Evolutionary conservation across 2,329 filamentous ascomycete genomes (phyloP).

Genomic region (Alternaria longipes): DNA sequence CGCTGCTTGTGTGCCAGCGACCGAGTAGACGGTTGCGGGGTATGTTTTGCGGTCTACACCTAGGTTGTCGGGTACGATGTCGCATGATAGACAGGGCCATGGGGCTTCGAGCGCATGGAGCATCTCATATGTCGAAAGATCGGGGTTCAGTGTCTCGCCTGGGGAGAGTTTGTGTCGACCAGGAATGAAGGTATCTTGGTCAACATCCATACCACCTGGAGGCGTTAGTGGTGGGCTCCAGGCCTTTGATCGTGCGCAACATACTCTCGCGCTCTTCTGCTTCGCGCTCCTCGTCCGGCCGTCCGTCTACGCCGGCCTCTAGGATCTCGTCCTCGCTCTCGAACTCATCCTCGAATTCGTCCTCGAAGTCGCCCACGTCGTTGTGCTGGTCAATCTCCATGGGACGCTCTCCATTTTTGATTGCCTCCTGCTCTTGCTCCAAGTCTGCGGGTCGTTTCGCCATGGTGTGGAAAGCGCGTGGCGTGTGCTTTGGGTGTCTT

Average conservation of each 20-base stretch:
- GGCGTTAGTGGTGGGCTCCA: constrained; percentile 9
- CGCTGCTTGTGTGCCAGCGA: constrained; percentile 93
- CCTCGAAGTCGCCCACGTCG: constrained; percentile 80
- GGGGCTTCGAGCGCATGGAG: constrained; percentile 92
- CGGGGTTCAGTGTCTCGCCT: constrained; percentile 89
- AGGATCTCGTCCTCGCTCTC: constrained; percentile 93
- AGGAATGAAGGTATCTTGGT: constrained; percentile 94
- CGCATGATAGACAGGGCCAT: constrained; percentile 97
- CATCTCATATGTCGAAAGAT: constrained; percentile 97
- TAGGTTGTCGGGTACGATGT: constrained; percentile 84
- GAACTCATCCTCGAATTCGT: constrained; percentile 92
- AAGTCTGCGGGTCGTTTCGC: constrained; percentile 68
- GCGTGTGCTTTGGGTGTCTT: constrained; percentile 3
- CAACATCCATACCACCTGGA: constrained; percentile 85
- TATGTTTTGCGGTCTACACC: constrained; percentile 93
- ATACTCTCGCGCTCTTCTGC: constrained; percentile 81
- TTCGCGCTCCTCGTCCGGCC: constrained; percentile 91
- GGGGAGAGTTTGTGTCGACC: constrained; percentile 90
- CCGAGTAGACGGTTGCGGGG: constrained; percentile 93
- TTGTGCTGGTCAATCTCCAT: constrained; percentile 54
- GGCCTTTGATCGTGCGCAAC: constrained; percentile 26
- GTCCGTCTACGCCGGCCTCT: constrained; percentile 91
- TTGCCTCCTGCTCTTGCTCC: constrained; percentile 59
- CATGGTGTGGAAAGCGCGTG: constrained; percentile 54
- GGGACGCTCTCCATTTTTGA: constrained; percentile 70